phyloP scores from a whole-genome alignment of 345 rosid genomes.

The Rhizophora mangle region DNA sequence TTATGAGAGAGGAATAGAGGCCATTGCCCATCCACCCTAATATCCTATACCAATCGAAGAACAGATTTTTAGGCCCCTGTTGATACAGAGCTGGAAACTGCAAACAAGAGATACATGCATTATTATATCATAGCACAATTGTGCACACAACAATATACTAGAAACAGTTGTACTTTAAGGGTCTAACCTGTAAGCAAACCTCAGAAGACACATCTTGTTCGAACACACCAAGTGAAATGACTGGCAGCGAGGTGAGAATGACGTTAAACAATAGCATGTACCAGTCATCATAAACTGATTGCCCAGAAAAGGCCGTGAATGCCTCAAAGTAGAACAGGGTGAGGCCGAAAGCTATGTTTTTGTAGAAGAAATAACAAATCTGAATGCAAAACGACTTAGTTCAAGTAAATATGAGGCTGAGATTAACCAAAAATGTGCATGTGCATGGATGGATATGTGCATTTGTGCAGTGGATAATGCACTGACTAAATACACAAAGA shows the following conservation, averaged over 20 bases:
- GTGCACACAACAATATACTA: neutral
- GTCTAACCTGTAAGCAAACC: slow-evolving; percentile 65
- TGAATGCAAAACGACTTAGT: neutral
- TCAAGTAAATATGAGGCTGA: neutral
- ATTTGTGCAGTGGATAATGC: neutral
- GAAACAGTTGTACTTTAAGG: neutral
- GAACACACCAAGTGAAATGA: slow-evolving; percentile 66
- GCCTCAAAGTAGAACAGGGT: slow-evolving; percentile 73
- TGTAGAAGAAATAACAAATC: slow-evolving; percentile 36
- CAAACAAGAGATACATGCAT: neutral
- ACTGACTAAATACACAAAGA: neutral
- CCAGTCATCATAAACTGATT: slow-evolving; percentile 63
- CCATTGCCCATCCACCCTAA: slow-evolving; percentile 73
- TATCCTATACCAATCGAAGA: slow-evolving; percentile 65
- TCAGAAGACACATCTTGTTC: slow-evolving; percentile 82
- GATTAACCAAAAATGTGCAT: neutral
- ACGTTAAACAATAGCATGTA: slow-evolving; percentile 71
- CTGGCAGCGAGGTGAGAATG: slow-evolving; percentile 68
- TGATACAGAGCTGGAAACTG: slow-evolving; percentile 80
- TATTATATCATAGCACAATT: neutral
- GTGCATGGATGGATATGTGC: neutral
- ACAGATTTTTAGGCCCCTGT: slow-evolving; percentile 66
- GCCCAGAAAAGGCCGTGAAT: slow-evolving; percentile 66
- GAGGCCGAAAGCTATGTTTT: slow-evolving; percentile 75
- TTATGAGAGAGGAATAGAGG: slow-evolving; percentile 45